Evolutionary conservation across 2,329 filamentous ascomycete species (phyloP), one percentile per base, ranked within the genome.

Genomic region (Claviceps capensis): DNA sequence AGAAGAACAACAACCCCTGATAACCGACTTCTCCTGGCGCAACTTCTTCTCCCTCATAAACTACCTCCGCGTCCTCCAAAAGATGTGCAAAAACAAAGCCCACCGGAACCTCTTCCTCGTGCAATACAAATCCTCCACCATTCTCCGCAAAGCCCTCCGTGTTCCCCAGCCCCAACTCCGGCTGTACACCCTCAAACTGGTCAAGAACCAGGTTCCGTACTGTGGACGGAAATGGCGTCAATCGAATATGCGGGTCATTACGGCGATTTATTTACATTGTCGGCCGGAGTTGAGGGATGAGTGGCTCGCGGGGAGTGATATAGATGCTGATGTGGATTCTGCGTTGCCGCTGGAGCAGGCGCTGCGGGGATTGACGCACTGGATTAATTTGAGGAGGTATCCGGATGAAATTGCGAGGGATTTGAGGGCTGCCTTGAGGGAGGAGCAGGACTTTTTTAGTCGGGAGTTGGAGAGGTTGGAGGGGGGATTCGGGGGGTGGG

Each of bases 181-280:
- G 5, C 82, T 95, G 44, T 97, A 97, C 72, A 95, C 93, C 0
- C 79, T 98, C 59, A 98, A 98, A 69, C 78, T 98, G 0, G 97
- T 97, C 82, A 98, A 98, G 69, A 93, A 89, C 55, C 93, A 98
- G 68, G 93, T 98, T 4, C 93, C 93, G 1, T 98, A 95, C 73
- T 97, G 91, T 67, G 91, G 93, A 22, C 84, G 93, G 44, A 98
- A 98, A 71, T 98, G 93, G 93, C 83, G 93, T 14, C 93, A 97
- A 71, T 83, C 83, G 60, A 97, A 98, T 68, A 98, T 98, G 93
- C 86, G 91, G 52, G 90, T 97, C 62, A 98, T 98, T 63, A 98
- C 93, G 0, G 89, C 90, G 3, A 88, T 98, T 1, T 98, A 96
- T 67, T 75, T 98, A 48, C 88, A 95, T 69, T 95, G 91, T 63